Base-by-base conservation (phyloP, 108 stramenopile species). In the Cyclotella distinguenda region DNA sequence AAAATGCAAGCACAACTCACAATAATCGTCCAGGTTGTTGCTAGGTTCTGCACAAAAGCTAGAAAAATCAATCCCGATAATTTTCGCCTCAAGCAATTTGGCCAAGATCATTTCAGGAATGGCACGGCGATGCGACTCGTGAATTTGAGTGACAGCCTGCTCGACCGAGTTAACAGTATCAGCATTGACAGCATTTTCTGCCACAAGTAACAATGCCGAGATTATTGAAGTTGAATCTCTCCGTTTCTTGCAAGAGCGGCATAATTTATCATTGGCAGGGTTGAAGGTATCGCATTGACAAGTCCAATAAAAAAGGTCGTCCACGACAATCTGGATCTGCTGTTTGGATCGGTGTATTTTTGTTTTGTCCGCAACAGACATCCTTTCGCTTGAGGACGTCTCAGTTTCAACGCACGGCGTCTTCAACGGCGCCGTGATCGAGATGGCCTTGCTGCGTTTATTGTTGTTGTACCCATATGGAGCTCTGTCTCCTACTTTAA, bases 281-380 rank as follows among this genome's bases (percentile, higher is more conserved):
- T 77, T 77, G 33, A 51, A 32, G 25, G 47, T 32, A 6, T 58
- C 12, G 23, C 75, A 77, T 18, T 61, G 11, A 58, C 75, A 77
- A 36, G 23, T 25, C 75, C 75, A 77, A 50, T 63, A 76, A 38
- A 70, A 70, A n/a, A 76, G 53, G 36, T 56, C 21, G 11, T 70
- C 69, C 30, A 56, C 21, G 38, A 48, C 32, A 42, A 61, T 30
- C n/a, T n/a, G n/a, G 40, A 21, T 44, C 30, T 35, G 16, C 27
- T 39, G 55, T 19, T 36, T 36, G 13, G 1, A 27, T 19, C 34
- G 35, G 22, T 6, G 1, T 12, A 11, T 6, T 3, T 19, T 39
- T 19, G 36, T 39, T 8, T 56, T 36, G 28, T 36, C 34, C 18
- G 36, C 1, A n/a, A n/a, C n/a, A 16, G n/a, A 11, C n/a, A 39